Conservation (phyloP, 441 rosid genomes). For the Viola pubescens region DNA sequence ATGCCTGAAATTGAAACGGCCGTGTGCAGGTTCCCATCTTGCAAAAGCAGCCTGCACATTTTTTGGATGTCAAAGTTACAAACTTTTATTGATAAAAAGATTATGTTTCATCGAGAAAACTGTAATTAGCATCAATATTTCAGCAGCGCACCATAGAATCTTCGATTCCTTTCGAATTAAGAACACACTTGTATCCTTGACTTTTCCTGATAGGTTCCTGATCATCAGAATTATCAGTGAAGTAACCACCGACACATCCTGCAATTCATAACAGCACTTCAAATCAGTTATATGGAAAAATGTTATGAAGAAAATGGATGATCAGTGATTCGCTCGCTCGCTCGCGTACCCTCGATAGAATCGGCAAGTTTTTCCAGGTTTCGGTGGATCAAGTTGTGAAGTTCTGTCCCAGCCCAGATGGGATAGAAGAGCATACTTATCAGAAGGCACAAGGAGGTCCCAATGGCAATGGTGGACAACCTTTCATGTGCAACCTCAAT, state of each 20-base stretch:
- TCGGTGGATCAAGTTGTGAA: constrained; percentile 38
- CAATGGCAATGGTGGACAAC: constrained; percentile 56
- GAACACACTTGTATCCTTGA: constrained; percentile 49
- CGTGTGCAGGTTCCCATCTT: constrained; percentile 83
- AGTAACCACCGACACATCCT: constrained; percentile 36
- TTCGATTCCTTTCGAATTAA: constrained; percentile 50
- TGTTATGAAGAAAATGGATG: not conserved
- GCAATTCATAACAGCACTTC: constrained; percentile 9
- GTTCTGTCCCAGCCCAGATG: constrained; percentile 91
- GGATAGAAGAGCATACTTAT: constrained; percentile 57
- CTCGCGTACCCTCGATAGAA: constrained; percentile 55
- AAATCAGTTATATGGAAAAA: not conserved
- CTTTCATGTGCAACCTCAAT: constrained; percentile 48
- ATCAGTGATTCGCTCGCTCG: not conserved
- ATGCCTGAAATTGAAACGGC: constrained; percentile 56
- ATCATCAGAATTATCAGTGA: constrained; percentile 13
- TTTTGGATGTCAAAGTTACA: constrained; percentile 31
- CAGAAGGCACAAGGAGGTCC: constrained; percentile 46
- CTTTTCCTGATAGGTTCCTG: constrained; percentile 19
- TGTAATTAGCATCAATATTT: too few relatives aligned
- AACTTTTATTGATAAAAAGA: not conserved
- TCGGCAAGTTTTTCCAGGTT: constrained; percentile 57
- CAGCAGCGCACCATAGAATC: constrained; percentile 52
- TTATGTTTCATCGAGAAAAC: not conserved
- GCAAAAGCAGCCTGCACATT: constrained; percentile 66